A percentile compares a stretch with the other conserved stretches of the same genome.
phyloP scores from a whole-genome alignment of 208 protist genomes.

The Trypanosomatidae sp. region DNA sequence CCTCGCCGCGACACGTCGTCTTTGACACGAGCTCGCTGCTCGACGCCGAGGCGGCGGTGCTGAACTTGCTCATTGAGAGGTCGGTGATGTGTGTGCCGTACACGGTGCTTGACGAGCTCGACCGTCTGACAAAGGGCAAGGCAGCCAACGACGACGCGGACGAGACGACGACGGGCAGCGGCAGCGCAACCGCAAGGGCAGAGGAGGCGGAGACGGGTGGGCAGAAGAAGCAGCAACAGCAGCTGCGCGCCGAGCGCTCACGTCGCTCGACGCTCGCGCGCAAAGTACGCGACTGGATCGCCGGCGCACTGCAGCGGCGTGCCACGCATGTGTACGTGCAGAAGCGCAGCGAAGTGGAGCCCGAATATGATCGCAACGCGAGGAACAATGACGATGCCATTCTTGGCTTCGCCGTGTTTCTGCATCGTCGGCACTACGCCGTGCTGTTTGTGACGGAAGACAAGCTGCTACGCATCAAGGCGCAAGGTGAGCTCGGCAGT shows the following conservation, averaged over 20 bases:
- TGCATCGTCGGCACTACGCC: slow-evolving; percentile 8
- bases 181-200: too few species aligned
- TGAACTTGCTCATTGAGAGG: slow-evolving; percentile 39
- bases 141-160: not conserved
- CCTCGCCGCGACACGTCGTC: slow-evolving; percentile 33
- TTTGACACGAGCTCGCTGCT: slow-evolving; percentile 71
- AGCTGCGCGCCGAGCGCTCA: slow-evolving; percentile 5
- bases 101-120: slow-evolving; percentile 60
- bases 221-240: slow-evolving; percentile 1
- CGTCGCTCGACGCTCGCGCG: slow-evolving; percentile 4
- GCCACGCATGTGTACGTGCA: slow-evolving; percentile 27
- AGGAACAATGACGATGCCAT: slow-evolving; percentile 64
- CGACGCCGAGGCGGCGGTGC: slow-evolving; percentile 16
- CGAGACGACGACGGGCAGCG: not conserved
- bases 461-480: slow-evolving; percentile 69
- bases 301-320: not conserved
- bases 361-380: slow-evolving; percentile 30
- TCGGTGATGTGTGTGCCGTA: slow-evolving; percentile 50
- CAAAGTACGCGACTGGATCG: slow-evolving; percentile 58
- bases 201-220: not conserved
- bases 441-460: slow-evolving; percentile 75
- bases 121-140: slow-evolving; percentile 28
- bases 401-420: slow-evolving; percentile 69
- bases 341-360: slow-evolving; percentile 39
- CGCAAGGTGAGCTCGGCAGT: slow-evolving; percentile 38